Percentiles rank a stretch among this genome's conserved stretches.
Conservation (phyloP, 306 rosid genomes). For the Ceratonia siliqua region DNA sequence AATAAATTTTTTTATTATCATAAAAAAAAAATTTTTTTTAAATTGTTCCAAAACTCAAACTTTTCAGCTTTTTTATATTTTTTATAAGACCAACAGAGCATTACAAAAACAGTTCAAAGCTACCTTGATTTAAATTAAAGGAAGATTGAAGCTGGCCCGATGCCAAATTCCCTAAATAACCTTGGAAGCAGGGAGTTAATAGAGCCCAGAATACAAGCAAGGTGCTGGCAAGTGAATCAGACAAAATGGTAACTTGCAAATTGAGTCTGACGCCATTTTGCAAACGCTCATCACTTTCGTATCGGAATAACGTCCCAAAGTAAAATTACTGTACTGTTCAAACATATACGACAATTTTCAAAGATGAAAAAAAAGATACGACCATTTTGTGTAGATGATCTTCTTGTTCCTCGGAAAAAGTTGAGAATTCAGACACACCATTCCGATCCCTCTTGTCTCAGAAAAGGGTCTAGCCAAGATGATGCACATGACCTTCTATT, state of each 20-base stretch:
- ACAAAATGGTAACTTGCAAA: conserved; percentile 1
- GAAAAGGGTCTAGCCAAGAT: conserved; percentile 46
- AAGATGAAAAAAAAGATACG: not conserved
- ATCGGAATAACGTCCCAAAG: too few relatives aligned
- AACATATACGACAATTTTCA: too few relatives aligned
- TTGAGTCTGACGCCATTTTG: not conserved
- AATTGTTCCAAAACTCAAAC: too few relatives aligned
- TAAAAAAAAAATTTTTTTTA: too few relatives aligned
- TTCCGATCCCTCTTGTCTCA: too few relatives aligned
- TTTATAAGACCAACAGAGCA: too few relatives aligned
- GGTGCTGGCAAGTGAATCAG: not conserved
- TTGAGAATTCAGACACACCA: not conserved
- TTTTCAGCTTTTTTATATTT: too few relatives aligned
- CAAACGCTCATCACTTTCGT: not conserved
- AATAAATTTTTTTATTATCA: too few relatives aligned
- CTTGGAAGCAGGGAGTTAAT: not conserved
- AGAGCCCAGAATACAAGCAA: not conserved
- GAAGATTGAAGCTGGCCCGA: not conserved
- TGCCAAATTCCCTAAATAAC: conserved; percentile 5
- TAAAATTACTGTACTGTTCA: too few relatives aligned
- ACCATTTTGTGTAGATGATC: not conserved
- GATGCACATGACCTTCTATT: conserved; percentile 99
- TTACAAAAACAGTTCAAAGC: too few relatives aligned
- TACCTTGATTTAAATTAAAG: too few relatives aligned
- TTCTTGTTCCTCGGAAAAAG: not conserved